These are phyloP conservation scores for Leccinum disarticulatum DNA, from an alignment of 768 basidiomycete species.

Conservation along the genomic window DNA sequence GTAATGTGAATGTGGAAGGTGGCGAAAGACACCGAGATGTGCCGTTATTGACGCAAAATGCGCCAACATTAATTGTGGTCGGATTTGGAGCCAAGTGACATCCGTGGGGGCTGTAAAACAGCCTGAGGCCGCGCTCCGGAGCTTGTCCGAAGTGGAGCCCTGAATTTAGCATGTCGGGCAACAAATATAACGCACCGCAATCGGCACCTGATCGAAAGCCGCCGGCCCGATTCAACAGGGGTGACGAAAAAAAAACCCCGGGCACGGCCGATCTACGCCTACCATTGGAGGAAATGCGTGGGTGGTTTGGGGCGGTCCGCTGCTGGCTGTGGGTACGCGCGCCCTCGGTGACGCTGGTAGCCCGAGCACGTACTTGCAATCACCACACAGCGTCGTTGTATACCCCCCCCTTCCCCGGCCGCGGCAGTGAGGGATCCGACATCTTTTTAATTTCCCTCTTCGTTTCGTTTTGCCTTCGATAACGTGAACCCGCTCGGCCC, in stretches of 20 bases:
- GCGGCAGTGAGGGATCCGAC: background rate
- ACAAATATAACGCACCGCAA: conserved; percentile 2
- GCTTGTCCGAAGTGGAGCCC: background rate
- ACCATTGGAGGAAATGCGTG: conserved; percentile 16
- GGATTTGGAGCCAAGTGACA: background rate
- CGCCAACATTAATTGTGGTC: background rate
- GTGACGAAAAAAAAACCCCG: conserved; percentile 20
- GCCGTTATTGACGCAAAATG: conserved; percentile 7
- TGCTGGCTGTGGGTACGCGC: conserved; percentile 1
- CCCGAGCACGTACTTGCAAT: conserved; percentile 13
- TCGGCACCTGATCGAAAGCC: conserved; percentile 34
- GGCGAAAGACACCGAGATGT: conserved; percentile 20
- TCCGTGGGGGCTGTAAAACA: conserved; percentile 3
- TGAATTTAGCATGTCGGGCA: conserved; percentile 3
- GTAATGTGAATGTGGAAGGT: conserved; percentile 11
- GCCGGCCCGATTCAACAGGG: conserved; percentile 32
- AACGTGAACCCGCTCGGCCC: conserved; percentile 29
- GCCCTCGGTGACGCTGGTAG: conserved; percentile 1
- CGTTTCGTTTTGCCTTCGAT: conserved; percentile 23
- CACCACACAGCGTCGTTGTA: background rate
- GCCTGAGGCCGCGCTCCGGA: background rate
- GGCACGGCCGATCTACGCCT: conserved; percentile 31
- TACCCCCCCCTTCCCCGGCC: background rate
- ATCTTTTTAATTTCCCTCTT: conserved; percentile 16
- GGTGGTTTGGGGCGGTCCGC: background rate